These are phyloP conservation scores for Manihot esculenta DNA, from an alignment of 441 rosid genomes.

Conservation along the genomic window DNA sequence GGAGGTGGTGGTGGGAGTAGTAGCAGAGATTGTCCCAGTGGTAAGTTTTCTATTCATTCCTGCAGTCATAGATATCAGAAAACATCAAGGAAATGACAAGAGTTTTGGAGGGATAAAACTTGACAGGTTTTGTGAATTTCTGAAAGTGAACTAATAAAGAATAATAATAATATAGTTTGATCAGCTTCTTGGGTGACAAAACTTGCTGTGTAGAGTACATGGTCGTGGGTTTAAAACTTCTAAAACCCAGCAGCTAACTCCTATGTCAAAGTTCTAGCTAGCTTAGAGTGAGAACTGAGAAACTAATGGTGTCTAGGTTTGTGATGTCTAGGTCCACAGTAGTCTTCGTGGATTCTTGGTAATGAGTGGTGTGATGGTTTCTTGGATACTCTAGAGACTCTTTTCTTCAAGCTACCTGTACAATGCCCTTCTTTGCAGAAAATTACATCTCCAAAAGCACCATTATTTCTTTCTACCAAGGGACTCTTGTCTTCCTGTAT, in stretches of 20 bases:
- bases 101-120: not conserved
- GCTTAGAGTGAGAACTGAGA: not conserved
- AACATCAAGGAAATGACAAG: not conserved
- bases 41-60: slow-evolving; percentile 39
- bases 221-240: slow-evolving; percentile 15
- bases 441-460: slow-evolving; percentile 18
- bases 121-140: too few species aligned
- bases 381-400: slow-evolving; percentile 32
- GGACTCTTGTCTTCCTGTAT: not conserved
- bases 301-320: slow-evolving; percentile 58
- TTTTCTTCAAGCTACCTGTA: slow-evolving; percentile 40
- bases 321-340: slow-evolving; percentile 57
- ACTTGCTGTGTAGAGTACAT: slow-evolving; percentile 21
- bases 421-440: slow-evolving; percentile 32
- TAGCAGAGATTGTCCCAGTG: slow-evolving; percentile 17
- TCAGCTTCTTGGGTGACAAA: slow-evolving; percentile 6
- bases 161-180: not conserved
- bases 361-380: slow-evolving; percentile 34
- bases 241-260: slow-evolving; percentile 14
- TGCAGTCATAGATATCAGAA: slow-evolving; percentile 31
- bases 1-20: slow-evolving; percentile 21
- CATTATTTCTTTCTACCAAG: slow-evolving; percentile 18
- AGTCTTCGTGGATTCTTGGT: slow-evolving; percentile 68
- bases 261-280: slow-evolving; percentile 1
- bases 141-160: too few species aligned